Conservation (phyloP, 1,284 basidiomycete genomes). For the Tylopilus orsonianus region DNA sequence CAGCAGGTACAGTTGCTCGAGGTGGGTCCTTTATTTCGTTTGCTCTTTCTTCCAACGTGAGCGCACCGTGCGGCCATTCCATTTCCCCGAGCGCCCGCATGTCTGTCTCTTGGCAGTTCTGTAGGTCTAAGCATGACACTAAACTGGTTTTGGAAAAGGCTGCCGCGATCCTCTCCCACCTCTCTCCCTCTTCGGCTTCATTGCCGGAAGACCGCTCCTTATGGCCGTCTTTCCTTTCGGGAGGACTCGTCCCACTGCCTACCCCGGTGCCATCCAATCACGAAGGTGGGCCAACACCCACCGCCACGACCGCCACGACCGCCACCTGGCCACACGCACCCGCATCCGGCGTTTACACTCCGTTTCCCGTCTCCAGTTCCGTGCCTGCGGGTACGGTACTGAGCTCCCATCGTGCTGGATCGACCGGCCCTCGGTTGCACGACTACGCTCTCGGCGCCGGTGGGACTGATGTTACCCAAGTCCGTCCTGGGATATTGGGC, state of each 20-base stretch:
- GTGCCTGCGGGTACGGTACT: conserved; percentile 36
- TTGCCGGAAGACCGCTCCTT: conserved; percentile 90
- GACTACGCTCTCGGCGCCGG: conserved; percentile 52
- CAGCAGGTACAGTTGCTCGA: conserved; percentile 98
- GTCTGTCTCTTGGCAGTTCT: background rate
- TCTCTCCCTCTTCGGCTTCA: conserved; percentile 69
- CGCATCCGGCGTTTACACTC: conserved; percentile 19
- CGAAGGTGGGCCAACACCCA: conserved; percentile 6
- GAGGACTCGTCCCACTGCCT: conserved; percentile 64
- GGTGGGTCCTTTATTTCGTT: conserved; percentile 40
- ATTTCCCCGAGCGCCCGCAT: background rate
- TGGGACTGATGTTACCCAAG: conserved; percentile 44
- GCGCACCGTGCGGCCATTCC: no score
- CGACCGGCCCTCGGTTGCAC: conserved; percentile 59
- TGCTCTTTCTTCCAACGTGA: background rate
- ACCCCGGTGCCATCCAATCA: conserved; percentile 28
- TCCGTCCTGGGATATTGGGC: conserved; percentile 59
- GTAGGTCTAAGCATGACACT: conserved; percentile 3
- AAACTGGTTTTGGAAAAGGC: conserved; percentile 50
- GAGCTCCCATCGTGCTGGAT: conserved; percentile 35
- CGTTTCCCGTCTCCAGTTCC: conserved; percentile 42
- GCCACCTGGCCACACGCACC: conserved; percentile 4
- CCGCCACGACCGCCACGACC: conserved; percentile 13
- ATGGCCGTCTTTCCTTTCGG: conserved; percentile 79
- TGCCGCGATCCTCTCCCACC: conserved; percentile 89